Conservation (phyloP, 805 yeast genomes). For the Candida namnaoensis region DNA sequence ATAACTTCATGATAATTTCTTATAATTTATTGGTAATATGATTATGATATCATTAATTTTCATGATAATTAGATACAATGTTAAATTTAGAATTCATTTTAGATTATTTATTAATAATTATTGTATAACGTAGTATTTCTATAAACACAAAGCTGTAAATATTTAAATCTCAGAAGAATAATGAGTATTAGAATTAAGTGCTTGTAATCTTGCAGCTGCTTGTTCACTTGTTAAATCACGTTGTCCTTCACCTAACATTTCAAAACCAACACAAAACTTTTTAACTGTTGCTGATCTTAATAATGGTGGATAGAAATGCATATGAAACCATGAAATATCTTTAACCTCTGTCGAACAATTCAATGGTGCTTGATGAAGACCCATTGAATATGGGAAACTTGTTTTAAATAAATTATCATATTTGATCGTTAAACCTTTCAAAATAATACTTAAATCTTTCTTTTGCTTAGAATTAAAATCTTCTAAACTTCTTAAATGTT, state of each 20-base stretch:
- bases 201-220: constrained; percentile 50
- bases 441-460: constrained; percentile 44
- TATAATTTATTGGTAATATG: too few species aligned
- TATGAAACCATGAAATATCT: constrained; percentile 48
- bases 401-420: constrained; percentile 67
- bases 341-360: constrained; percentile 33
- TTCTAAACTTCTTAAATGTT: constrained; percentile 39
- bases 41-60: too few species aligned
- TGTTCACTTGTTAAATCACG: constrained; percentile 59
- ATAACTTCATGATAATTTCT: too few species aligned
- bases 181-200: constrained; percentile 26
- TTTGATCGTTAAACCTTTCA: constrained; percentile 46
- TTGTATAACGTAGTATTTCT: too few species aligned
- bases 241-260: constrained; percentile 61
- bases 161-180: too few species aligned
- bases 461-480: constrained; percentile 39
- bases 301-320: constrained; percentile 76
- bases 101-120: too few species aligned
- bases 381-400: constrained; percentile 76
- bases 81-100: too few species aligned
- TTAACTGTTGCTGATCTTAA: constrained; percentile 67
- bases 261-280: constrained; percentile 71
- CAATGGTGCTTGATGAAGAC: constrained; percentile 64
- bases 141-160: too few species aligned
- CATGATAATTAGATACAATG: too few species aligned